Conservation (phyloP, 345 rosid species). For the Populus pruinosa region DNA sequence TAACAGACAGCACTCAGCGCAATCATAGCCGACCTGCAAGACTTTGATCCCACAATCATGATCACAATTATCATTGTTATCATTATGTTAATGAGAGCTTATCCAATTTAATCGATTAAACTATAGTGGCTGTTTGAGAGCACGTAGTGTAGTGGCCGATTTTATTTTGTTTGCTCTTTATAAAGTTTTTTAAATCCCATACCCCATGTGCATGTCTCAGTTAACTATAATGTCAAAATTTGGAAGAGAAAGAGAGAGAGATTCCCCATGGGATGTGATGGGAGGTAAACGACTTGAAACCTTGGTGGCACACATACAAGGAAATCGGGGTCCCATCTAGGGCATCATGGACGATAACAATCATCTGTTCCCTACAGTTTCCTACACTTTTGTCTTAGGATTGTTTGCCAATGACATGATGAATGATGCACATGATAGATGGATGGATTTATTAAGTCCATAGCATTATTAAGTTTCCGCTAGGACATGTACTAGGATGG, state of each 20-base stretch:
- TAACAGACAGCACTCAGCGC: constrained; percentile 52
- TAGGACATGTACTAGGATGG: constrained; percentile 6
- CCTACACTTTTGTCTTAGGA: constrained; percentile 7
- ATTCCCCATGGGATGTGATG: constrained; percentile 11
- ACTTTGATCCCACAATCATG: constrained; percentile 58
- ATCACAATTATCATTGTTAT: constrained; percentile 21
- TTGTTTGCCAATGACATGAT: constrained; percentile 5
- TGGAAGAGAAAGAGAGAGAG: neutral
- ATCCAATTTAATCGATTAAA: neutral
- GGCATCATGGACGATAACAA: constrained; percentile 13
- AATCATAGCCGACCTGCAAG: constrained; percentile 69
- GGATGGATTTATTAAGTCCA: neutral
- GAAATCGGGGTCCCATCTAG: constrained; percentile 8
- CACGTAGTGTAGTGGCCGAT: constrained; percentile 11
- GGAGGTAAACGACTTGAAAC: constrained; percentile 19
- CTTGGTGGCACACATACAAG: constrained; percentile 15
- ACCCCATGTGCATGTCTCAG: constrained; percentile 38
- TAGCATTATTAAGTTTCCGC: neutral
- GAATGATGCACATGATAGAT: neutral
- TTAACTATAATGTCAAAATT: constrained; percentile 14
- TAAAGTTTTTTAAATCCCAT: constrained; percentile 3
- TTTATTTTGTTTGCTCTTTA: constrained; percentile 17
- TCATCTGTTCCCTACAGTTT: neutral
- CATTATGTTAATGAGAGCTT: constrained; percentile 9
- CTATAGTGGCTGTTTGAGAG: neutral